These are phyloP conservation scores for Ophiognomonia clavigignenti-juglandacearum DNA, from an alignment of 2,329 filamentous ascomycete species.

Conservation along the genomic window DNA sequence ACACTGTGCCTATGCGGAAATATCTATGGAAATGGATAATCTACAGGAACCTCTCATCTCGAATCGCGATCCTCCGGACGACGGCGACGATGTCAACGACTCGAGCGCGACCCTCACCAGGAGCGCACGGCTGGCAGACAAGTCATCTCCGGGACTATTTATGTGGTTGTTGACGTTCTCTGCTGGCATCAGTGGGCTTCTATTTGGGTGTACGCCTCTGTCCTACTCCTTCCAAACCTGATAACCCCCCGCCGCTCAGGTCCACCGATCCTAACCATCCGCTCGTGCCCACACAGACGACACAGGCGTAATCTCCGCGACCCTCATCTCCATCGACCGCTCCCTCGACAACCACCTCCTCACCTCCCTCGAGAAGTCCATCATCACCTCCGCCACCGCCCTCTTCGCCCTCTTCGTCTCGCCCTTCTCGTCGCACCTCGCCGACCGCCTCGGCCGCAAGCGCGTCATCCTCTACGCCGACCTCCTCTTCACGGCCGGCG, in stretches of 20 bases:
- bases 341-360: conserved; percentile 53
- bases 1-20: neutral
- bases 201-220: conserved; percentile 57
- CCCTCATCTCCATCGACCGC: conserved; percentile 57
- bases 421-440: conserved; percentile 59
- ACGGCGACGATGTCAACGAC: conserved; percentile 23
- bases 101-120: conserved; percentile 12
- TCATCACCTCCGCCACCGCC: conserved; percentile 66
- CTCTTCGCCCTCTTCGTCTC: conserved; percentile 61
- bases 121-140: conserved; percentile 5
- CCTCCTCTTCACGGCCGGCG: conserved; percentile 63
- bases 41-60: conserved; percentile 33
- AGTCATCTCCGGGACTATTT: conserved; percentile 40
- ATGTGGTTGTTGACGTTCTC: conserved; percentile 59
- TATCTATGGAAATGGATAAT: conserved; percentile 9
- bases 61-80: conserved; percentile 20
- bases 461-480: conserved; percentile 61
- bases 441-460: conserved; percentile 57
- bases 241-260: neutral
- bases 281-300: conserved; percentile 41
- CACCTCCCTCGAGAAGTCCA: conserved; percentile 61
- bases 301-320: conserved; percentile 65
- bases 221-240: neutral
- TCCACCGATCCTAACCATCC: conserved; percentile 3
- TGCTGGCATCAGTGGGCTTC: conserved; percentile 61